Evolutionary conservation across 2,329 filamentous ascomycete genomes (phyloP).

Genomic region (Beauveria asiatica): DNA sequence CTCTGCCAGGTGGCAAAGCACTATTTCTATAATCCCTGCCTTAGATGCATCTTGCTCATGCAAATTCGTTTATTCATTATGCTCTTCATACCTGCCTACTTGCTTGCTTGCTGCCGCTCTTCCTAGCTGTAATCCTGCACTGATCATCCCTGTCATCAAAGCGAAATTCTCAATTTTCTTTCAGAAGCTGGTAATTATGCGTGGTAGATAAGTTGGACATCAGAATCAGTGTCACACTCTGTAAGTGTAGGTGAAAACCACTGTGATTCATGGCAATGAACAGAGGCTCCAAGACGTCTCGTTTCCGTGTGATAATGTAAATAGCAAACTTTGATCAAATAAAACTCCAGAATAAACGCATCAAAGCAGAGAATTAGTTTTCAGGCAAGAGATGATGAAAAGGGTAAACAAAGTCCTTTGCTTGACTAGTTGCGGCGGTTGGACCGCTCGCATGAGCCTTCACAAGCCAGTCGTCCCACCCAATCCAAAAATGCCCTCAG

Average conservation of each 20-base stretch:
- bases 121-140: neutral
- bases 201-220: no score
- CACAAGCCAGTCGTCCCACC: neutral
- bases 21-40: neutral
- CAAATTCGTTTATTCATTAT: neutral
- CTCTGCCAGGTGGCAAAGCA: neutral
- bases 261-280: no score
- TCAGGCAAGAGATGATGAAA: neutral
- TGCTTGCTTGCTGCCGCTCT: neutral
- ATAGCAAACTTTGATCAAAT: no score
- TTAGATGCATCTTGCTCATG: neutral
- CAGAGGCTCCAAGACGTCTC: no score
- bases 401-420: neutral
- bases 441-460: neutral
- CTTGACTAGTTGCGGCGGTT: neutral
- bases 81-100: no score
- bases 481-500: conserved; percentile 2
- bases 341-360: no score
- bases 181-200: no score
- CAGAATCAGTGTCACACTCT: no score
- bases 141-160: neutral
- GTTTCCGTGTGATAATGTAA: no score
- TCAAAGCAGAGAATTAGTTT: no score
- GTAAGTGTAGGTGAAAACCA: no score
- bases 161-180: no score